A percentile compares a stretch with the other conserved stretches of the same genome.
Conservation (phyloP, 192 early-diverging fungal genomes). For the Backusella mclennaniae region DNA sequence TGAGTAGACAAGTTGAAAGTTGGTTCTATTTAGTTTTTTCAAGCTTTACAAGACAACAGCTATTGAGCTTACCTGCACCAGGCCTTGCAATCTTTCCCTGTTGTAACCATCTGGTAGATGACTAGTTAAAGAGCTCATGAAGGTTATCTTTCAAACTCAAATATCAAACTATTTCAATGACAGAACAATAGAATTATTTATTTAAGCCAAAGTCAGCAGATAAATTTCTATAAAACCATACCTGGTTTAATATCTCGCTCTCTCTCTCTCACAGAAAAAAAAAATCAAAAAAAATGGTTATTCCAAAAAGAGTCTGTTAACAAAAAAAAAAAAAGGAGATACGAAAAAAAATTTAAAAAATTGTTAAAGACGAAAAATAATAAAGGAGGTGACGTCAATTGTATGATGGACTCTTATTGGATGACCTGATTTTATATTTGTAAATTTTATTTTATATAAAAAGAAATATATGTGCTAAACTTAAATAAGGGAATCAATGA, state of each 20-base stretch:
- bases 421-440: background rate
- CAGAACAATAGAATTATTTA: conserved; percentile 7
- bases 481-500: background rate
- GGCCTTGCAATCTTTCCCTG: conserved; percentile 28
- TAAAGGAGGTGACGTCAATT: background rate
- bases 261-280: background rate
- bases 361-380: background rate
- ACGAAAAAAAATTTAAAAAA: background rate
- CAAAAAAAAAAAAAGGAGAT: background rate
- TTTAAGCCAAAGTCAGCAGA: background rate
- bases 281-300: background rate
- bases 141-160: conserved; percentile 7
- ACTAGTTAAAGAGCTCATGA: conserved; percentile 6
- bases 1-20: background rate
- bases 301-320: background rate
- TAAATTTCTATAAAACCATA: background rate
- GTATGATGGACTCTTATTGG: background rate
- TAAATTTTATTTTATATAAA: background rate
- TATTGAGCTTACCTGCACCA: conserved; percentile 20
- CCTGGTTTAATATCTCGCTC: background rate
- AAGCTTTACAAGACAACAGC: background rate
- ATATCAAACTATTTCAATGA: background rate
- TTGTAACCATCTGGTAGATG: conserved; percentile 7
- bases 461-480: background rate
- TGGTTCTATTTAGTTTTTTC: background rate